Evolutionary conservation across 2,329 filamentous ascomycete genomes (phyloP).

Genomic region (Alternaria consortialis): DNA sequence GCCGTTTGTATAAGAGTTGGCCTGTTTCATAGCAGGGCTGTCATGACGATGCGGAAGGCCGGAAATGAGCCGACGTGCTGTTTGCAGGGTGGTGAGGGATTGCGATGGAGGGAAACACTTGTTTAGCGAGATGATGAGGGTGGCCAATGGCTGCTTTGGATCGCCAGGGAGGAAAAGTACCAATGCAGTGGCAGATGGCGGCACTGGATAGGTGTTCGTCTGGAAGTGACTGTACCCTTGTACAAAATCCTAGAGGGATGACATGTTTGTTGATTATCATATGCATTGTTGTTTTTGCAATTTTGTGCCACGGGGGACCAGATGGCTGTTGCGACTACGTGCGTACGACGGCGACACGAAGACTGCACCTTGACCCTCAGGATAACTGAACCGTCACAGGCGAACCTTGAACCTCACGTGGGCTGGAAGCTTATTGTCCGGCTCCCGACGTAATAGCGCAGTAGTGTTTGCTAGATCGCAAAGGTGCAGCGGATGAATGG

Average conservation of each 20-base stretch:
- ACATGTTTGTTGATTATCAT: neutral
- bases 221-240: conserved; percentile 5
- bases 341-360: too few relatives aligned
- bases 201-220: conserved; percentile 2
- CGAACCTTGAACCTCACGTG: conserved; percentile 8
- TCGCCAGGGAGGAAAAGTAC: conserved; percentile 5
- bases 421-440: neutral
- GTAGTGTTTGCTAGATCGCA: neutral
- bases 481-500: neutral
- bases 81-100: conserved; percentile 8
- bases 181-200: conserved; percentile 4
- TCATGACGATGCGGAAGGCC: conserved; percentile 6
- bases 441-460: conserved; percentile 14
- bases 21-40: conserved; percentile 6
- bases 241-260: neutral
- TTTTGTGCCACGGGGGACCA: neutral
- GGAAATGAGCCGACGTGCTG: conserved; percentile 15
- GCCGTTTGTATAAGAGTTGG: conserved; percentile 1
- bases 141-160: conserved; percentile 11
- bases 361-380: neutral
- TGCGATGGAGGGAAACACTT: conserved; percentile 1
- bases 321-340: conserved; percentile 2
- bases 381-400: neutral
- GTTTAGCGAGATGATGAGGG: conserved; percentile 10
- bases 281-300: conserved; percentile 2